Evolutionary conservation across 2,329 filamentous ascomycete genomes (phyloP), one percentile per base, ranked within the genome.

Genomic region (Ascocoryne sarcoides): DNA sequence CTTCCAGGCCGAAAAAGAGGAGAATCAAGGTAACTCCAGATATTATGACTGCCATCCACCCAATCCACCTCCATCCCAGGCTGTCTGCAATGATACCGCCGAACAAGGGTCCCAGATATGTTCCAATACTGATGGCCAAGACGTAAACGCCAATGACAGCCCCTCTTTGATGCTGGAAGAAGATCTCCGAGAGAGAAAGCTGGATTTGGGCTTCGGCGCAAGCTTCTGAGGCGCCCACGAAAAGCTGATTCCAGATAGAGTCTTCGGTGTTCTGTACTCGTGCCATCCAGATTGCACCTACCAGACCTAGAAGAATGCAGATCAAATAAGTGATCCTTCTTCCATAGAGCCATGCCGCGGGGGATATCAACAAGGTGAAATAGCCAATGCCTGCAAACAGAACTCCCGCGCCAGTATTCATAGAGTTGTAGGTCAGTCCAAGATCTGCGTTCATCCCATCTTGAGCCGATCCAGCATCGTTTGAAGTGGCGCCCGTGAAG

Each of bases 391-490:
- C 69, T 23, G 72, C 52, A 49, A 76, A 76, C 35, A 76, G 54
- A 2, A 76, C 69, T 17, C 71, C 73, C 1, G 71, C 72, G n/a
- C 69, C 71, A 4, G 68, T 73, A 39, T 76, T 75, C 57, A 73
- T 71, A 4, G 67, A 62, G 23, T 61, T 60, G 49, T 72, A 75
- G 18, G 62, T 61, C 42, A 76, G 73, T 8, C 65, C 68, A 14
- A 72, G 62, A 33, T 75, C 61, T 1, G 62, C 61, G 17, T 70
- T 65, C 52, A 73, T 66, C 14, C 68, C 68, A 42, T 68, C 65
- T 14, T 67, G 62, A 9, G 70, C 71, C 1, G 69, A 66, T 5
- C 72, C 71, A 2, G 70, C 70, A 49, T 73, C 67, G 42, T 76
- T 76, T 9, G 72, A 68, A 0, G 69, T 74, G 3, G 72, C 73